Conservation (phyloP, 73 alveolate species). For the Uronychia setigera region DNA sequence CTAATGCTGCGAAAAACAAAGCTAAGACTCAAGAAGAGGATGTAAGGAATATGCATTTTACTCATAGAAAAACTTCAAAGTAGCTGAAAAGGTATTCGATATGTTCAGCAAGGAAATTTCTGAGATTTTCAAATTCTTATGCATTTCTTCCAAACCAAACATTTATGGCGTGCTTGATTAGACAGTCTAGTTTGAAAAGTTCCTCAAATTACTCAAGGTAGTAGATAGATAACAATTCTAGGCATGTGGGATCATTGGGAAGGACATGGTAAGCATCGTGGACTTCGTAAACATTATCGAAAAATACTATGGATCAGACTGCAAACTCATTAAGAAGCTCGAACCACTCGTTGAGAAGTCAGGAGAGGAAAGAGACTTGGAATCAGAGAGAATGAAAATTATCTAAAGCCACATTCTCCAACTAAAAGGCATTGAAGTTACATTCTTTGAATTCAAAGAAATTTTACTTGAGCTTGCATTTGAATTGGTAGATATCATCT, state of each 20-base stretch:
- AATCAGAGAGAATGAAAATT: slow-evolving; percentile 38
- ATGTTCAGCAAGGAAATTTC: slow-evolving; percentile 27
- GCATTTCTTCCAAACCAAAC: slow-evolving; percentile 30
- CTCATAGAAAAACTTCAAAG: slow-evolving; percentile 39
- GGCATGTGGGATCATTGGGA: background rate
- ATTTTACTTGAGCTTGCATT: slow-evolving; percentile 51
- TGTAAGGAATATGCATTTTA: slow-evolving; percentile 9
- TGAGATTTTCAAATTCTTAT: slow-evolving; percentile 47
- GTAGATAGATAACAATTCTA: background rate
- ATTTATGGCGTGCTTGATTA: slow-evolving; percentile 40
- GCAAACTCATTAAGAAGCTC: slow-evolving; percentile 14
- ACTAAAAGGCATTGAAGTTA: slow-evolving; percentile 55
- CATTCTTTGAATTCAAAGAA: slow-evolving; percentile 60
- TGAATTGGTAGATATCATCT: slow-evolving; percentile 5
- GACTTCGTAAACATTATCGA: slow-evolving; percentile 54
- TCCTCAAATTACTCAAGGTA: slow-evolving; percentile 39
- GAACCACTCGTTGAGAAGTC: background rate
- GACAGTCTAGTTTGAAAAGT: slow-evolving; percentile 44
- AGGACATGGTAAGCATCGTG: slow-evolving; percentile 7
- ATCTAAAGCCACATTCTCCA: slow-evolving; percentile 37
- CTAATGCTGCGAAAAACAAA: slow-evolving; percentile 54
- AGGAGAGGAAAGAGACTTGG: slow-evolving; percentile 28
- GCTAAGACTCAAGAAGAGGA: slow-evolving; percentile 58
- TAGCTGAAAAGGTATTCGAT: slow-evolving; percentile 61
- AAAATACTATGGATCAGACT: slow-evolving; percentile 57